Conservation (phyloP, 371 early-diverging fungal genomes). For the Mortierella sp. region DNA sequence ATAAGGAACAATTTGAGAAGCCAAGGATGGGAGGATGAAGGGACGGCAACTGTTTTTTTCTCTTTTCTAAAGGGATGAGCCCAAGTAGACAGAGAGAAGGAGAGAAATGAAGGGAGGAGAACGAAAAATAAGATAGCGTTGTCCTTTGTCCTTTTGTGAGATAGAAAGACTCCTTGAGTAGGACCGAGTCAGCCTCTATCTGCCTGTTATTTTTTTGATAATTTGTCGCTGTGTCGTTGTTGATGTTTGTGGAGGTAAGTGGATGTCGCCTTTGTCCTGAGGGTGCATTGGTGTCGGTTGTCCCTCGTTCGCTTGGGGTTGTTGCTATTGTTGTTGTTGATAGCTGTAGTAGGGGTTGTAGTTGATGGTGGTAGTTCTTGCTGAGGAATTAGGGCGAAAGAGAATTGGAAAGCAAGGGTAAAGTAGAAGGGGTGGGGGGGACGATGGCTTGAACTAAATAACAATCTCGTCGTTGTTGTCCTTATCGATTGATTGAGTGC, state of each 20-base stretch:
- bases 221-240: not conserved
- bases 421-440: not conserved
- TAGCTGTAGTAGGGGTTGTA: not conserved
- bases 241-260: not conserved
- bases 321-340: not conserved
- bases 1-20: not conserved
- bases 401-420: constrained; percentile 28
- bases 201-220: not conserved
- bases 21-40: not conserved
- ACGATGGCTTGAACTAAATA: not conserved
- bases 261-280: not conserved
- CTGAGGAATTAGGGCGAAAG: constrained; percentile 11
- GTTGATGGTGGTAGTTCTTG: not conserved
- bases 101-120: constrained; percentile 2
- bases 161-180: not conserved
- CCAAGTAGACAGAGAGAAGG: not conserved
- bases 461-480: not conserved
- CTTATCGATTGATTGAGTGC: not conserved
- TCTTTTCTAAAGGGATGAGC: not conserved
- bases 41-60: constrained; percentile 14
- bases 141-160: not conserved
- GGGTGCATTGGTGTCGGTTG: too few species aligned
- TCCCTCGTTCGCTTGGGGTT: not conserved
- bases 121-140: not conserved
- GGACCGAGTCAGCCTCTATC: not conserved